Percentiles rank a stretch among this genome's conserved stretches.
Evolutionary conservation across 2,329 filamentous ascomycete genomes (phyloP).

Genomic region (Pseudocercospora musae): DNA sequence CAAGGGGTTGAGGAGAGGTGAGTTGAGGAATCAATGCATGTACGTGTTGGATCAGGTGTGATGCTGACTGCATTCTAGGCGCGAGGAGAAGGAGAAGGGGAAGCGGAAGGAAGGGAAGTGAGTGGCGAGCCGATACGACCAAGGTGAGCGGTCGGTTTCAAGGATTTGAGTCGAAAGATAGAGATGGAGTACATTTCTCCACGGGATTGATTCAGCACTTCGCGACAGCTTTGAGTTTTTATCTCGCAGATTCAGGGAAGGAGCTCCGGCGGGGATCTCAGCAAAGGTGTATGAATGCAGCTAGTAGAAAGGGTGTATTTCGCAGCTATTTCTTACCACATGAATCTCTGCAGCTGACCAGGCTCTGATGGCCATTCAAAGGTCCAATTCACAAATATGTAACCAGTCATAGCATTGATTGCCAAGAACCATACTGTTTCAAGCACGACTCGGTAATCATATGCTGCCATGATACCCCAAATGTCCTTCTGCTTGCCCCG

Average conservation of each 20-base stretch:
- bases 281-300: too few relatives aligned
- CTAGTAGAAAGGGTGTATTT: too few relatives aligned
- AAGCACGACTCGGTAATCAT: slow-evolving; percentile 48
- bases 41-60: too few relatives aligned
- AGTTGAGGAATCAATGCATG: too few relatives aligned
- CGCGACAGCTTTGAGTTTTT: slow-evolving; percentile 84
- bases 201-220: slow-evolving; percentile 70
- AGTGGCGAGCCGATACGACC: too few relatives aligned
- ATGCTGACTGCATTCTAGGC: not conserved
- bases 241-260: slow-evolving; percentile 76
- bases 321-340: too few relatives aligned
- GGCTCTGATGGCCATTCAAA: slow-evolving; percentile 66
- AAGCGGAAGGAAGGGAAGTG: not conserved
- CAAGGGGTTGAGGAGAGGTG: slow-evolving; percentile 1
- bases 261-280: slow-evolving; percentile 61
- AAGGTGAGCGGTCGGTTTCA: too few relatives aligned
- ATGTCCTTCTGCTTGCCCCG: slow-evolving; percentile 6
- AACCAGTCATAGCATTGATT: slow-evolving; percentile 65
- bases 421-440: slow-evolving; percentile 68
- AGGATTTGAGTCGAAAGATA: slow-evolving; percentile 25
- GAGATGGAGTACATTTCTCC: slow-evolving; percentile 76
- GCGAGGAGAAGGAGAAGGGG: not conserved
- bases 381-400: slow-evolving; percentile 65
- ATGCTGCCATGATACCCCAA: slow-evolving; percentile 22
- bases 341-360: slow-evolving; percentile 67